Percentiles rank a stretch among this genome's conserved stretches.
Conservation (phyloP, 2,329 filamentous ascomycete species). For the Graphilbum sp. region DNA sequence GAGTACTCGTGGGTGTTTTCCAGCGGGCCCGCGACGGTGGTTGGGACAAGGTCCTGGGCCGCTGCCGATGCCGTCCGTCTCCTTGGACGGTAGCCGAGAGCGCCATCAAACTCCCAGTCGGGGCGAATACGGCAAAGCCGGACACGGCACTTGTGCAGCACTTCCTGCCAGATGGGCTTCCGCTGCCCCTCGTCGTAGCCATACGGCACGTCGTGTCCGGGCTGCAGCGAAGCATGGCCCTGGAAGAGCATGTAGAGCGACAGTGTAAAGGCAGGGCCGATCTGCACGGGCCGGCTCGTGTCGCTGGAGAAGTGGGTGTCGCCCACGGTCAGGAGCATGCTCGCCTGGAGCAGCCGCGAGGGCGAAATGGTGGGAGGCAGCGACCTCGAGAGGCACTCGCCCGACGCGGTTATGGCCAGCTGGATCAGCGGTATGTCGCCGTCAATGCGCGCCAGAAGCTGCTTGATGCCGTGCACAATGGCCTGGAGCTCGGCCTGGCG, state of each 20-base stretch:
- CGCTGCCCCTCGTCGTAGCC: conserved; percentile 36
- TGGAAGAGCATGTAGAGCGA: conserved; percentile 93
- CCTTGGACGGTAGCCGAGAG: conserved; percentile 15
- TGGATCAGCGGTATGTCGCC: conserved; percentile 84
- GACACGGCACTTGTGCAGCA: conserved; percentile 80
- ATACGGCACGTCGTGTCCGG: conserved; percentile 26
- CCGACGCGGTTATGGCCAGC: conserved; percentile 84
- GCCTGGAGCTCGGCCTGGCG: conserved; percentile 48
- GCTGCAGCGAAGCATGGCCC: conserved; percentile 37
- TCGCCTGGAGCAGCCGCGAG: conserved; percentile 79
- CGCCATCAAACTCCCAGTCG: conserved; percentile 27
- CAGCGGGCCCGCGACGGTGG: conserved; percentile 9
- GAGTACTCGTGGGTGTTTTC: conserved; percentile 33
- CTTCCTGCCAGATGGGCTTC: conserved; percentile 81
- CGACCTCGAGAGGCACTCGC: conserved; percentile 67
- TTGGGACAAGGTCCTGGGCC: not conserved
- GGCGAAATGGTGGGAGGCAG: conserved; percentile 75
- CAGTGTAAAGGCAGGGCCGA: conserved; percentile 72
- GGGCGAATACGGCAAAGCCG: conserved; percentile 59
- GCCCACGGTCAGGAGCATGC: conserved; percentile 73
- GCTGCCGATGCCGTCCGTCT: not conserved
- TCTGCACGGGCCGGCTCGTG: conserved; percentile 51
- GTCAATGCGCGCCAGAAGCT: conserved; percentile 63
- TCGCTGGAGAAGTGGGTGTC: conserved; percentile 65
- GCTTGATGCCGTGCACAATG: conserved; percentile 62